phyloP scores from a whole-genome alignment of 768 basidiomycete genomes.

The Amanita muscaria region DNA sequence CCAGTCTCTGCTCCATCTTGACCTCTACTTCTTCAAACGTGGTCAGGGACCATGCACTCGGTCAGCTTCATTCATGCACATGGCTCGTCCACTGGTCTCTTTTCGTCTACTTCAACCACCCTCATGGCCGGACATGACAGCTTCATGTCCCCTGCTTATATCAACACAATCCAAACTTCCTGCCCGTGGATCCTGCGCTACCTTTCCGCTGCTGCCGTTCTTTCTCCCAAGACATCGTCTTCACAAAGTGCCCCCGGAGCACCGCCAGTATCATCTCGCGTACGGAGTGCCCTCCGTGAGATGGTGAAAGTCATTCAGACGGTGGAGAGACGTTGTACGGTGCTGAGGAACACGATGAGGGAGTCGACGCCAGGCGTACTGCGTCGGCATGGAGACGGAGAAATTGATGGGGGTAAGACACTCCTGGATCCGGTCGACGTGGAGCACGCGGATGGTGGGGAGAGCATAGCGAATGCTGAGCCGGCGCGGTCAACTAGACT shows the following conservation, averaged over 20 bases:
- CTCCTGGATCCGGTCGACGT: too few relatives aligned
- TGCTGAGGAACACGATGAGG: too few relatives aligned
- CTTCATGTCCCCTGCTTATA: constrained; percentile 92
- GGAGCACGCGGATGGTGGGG: too few relatives aligned
- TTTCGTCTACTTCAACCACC: constrained; percentile 98
- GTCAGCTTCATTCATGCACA: constrained; percentile 91
- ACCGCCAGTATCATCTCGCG: constrained; percentile 50
- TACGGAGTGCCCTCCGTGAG: constrained; percentile 83
- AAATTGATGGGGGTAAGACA: too few relatives aligned
- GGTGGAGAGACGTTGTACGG: too few relatives aligned
- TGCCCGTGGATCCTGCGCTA: constrained; percentile 94
- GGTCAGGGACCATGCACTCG: constrained; percentile 57
- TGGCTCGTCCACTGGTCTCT: constrained; percentile 98
- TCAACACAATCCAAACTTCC: constrained; percentile 97
- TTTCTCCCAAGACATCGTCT: constrained; percentile 76
- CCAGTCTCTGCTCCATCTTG: background rate
- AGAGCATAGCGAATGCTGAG: too few relatives aligned
- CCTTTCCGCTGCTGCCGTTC: constrained; percentile 86
- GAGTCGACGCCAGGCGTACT: too few relatives aligned
- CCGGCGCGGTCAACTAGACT: too few relatives aligned
- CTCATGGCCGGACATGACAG: constrained; percentile 85
- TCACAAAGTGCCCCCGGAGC: constrained; percentile 29
- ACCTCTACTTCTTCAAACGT: constrained; percentile 21
- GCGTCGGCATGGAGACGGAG: too few relatives aligned
- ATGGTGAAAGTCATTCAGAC: constrained; percentile 89